A percentile compares a stretch with the other conserved stretches of the same genome.
Evolutionary conservation across 305 asterid genomes (phyloP).

Genomic region (Fraxinus angustifolia): DNA sequence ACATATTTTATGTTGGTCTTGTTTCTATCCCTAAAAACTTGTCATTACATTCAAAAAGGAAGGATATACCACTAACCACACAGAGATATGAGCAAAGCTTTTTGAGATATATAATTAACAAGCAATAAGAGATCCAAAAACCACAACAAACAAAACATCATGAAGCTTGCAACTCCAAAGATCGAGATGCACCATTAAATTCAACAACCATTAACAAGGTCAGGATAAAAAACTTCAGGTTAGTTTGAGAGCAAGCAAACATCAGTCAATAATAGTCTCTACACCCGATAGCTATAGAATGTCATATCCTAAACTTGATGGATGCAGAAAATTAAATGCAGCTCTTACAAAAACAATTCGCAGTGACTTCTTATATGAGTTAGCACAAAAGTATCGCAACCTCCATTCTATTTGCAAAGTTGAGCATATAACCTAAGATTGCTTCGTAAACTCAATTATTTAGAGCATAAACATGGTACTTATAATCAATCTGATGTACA

Average conservation of each 20-base stretch:
- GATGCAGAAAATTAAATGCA: neutral
- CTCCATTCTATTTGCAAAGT: neutral
- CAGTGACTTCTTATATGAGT: neutral
- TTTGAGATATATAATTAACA: neutral
- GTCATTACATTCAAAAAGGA: neutral
- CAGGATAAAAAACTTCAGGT: conserved; percentile 1
- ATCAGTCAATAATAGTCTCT: neutral
- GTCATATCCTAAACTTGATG: conserved; percentile 6
- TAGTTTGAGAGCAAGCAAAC: conserved; percentile 5
- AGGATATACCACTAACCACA: neutral
- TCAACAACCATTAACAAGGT: neutral
- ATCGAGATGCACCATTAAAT: neutral
- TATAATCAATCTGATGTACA: conserved; percentile 1
- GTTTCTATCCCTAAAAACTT: neutral
- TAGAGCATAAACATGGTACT: conserved; percentile 18
- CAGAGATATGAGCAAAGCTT: neutral
- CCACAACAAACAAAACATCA: neutral
- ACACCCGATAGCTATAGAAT: neutral
- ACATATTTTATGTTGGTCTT: neutral
- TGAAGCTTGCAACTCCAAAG: neutral
- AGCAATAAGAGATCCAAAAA: neutral
- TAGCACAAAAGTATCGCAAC: neutral
- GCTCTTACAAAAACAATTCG: neutral
- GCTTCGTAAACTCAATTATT: conserved; percentile 1
- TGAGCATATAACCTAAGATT: conserved; percentile 20